A percentile compares a stretch with the other conserved stretches of the same genome.
Conservation (phyloP, 2,329 filamentous ascomycete species). For the Talaromyces funiculosus region DNA sequence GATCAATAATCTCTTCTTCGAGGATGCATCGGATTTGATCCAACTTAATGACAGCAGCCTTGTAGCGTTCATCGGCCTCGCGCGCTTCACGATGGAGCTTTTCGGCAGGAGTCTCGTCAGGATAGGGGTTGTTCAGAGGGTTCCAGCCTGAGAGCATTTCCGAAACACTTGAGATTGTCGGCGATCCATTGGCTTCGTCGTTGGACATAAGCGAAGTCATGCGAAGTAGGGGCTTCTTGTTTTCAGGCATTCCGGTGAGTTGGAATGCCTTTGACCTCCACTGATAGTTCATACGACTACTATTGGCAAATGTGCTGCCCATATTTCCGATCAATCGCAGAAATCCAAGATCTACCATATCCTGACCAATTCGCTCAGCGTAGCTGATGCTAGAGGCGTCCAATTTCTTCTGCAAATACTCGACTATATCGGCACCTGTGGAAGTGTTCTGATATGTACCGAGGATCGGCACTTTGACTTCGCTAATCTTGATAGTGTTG, state of each 20-base stretch:
- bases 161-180: constrained; percentile 72
- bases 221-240: constrained; percentile 66
- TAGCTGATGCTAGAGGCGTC: constrained; percentile 78
- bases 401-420: constrained; percentile 89
- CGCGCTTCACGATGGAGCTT: constrained; percentile 80
- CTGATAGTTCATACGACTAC: constrained; percentile 94
- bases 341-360: constrained; percentile 79
- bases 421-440: constrained; percentile 84
- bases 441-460: constrained; percentile 94
- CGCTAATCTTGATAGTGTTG: constrained; percentile 76
- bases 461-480: constrained; percentile 91
- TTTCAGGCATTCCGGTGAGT: constrained; percentile 79
- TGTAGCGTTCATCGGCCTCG: constrained; percentile 92
- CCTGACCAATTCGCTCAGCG: constrained; percentile 90
- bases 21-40: constrained; percentile 87
- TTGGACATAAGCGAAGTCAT: constrained; percentile 66
- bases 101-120: constrained; percentile 88
- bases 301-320: constrained; percentile 93
- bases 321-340: constrained; percentile 89
- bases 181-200: constrained; percentile 64
- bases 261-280: constrained; percentile 93
- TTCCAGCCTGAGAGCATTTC: constrained; percentile 93
- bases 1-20: constrained; percentile 90
- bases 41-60: constrained; percentile 74
- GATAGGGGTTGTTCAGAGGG: constrained; percentile 77